A percentile compares a stretch with the other conserved stretches of the same genome.
Evolutionary conservation across 495 filamentous ascomycete genomes (phyloP).

Genomic region (Penicillium subrubescens): DNA sequence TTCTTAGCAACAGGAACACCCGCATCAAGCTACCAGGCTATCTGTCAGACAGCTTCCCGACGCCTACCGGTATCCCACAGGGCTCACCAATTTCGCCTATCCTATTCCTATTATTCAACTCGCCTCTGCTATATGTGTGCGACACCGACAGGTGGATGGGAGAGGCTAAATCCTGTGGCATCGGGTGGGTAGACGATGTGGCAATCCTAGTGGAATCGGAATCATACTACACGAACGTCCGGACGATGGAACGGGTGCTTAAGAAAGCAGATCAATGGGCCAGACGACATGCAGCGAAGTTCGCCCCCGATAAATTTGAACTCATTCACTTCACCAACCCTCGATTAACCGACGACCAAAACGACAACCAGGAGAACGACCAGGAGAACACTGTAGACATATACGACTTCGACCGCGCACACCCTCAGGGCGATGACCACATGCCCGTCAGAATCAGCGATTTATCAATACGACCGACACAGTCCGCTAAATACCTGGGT

Average conservation of each 20-base stretch:
- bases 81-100: not conserved
- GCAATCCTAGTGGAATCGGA: conserved; percentile 6
- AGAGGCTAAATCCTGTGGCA: too few relatives aligned
- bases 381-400: too few relatives aligned
- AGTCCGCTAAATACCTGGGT: conserved; percentile 13
- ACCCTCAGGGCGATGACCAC: not conserved
- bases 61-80: not conserved
- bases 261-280: conserved; percentile 13
- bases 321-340: conserved; percentile 13
- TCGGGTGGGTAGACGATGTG: not conserved
- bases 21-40: conserved; percentile 1
- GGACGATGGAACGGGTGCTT: too few relatives aligned
- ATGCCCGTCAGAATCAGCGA: not conserved
- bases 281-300: conserved; percentile 18
- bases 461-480: not conserved
- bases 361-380: not conserved
- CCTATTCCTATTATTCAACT: not conserved
- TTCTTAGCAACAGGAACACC: conserved; percentile 1
- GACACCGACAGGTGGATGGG: too few relatives aligned
- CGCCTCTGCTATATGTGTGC: not conserved
- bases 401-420: not conserved
- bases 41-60: not conserved
- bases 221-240: conserved; percentile 4
- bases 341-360: not conserved
- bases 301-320: conserved; percentile 16